Evolutionary conservation across 1,284 basidiomycete species (phyloP).

Genomic region (Meripilus lineatus): DNA sequence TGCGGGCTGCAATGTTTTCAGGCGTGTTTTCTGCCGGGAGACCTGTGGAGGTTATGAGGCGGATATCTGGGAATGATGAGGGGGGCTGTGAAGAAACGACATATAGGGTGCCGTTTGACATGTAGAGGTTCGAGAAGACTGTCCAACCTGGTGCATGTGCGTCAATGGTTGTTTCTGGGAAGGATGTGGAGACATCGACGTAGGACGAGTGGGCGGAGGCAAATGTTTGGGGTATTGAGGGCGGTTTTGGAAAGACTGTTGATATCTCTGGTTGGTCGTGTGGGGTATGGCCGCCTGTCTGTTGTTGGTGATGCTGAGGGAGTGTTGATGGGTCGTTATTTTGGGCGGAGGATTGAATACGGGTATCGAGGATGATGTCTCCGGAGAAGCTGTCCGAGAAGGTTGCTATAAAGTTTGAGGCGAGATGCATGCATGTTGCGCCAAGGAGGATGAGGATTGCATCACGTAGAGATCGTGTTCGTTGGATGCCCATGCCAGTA

Average conservation of each 20-base stretch:
- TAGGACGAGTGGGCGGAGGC: background rate
- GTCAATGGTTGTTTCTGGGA: conserved; percentile 49
- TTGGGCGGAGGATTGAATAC: conserved; percentile 6
- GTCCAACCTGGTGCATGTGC: conserved; percentile 80
- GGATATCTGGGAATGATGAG: conserved; percentile 53
- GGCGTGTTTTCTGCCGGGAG: conserved; percentile 52
- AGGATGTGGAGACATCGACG: conserved; percentile 18
- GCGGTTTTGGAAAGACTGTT: conserved; percentile 5
- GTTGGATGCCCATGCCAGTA: conserved; percentile 18
- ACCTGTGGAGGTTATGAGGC: conserved; percentile 67
- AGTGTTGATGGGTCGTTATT: background rate
- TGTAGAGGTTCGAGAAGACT: conserved; percentile 72
- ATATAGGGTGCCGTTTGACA: conserved; percentile 72
- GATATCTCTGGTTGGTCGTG: conserved; percentile 13
- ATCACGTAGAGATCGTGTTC: conserved; percentile 35
- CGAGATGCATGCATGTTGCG: conserved; percentile 47
- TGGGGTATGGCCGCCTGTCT: background rate
- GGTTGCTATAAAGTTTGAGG: conserved; percentile 33
- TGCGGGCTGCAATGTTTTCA: conserved; percentile 59
- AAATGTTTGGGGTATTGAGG: background rate
- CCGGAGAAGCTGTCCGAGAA: conserved; percentile 26
- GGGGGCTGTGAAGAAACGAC: conserved; percentile 46
- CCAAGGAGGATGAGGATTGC: conserved; percentile 47
- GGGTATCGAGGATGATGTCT: conserved; percentile 34
- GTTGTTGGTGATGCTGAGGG: no score